Percentiles rank a stretch among this genome's conserved stretches.
These are phyloP conservation scores for Alternaria gansuensis DNA, from an alignment of 2,329 filamentous ascomycete species.

Conservation along the genomic window DNA sequence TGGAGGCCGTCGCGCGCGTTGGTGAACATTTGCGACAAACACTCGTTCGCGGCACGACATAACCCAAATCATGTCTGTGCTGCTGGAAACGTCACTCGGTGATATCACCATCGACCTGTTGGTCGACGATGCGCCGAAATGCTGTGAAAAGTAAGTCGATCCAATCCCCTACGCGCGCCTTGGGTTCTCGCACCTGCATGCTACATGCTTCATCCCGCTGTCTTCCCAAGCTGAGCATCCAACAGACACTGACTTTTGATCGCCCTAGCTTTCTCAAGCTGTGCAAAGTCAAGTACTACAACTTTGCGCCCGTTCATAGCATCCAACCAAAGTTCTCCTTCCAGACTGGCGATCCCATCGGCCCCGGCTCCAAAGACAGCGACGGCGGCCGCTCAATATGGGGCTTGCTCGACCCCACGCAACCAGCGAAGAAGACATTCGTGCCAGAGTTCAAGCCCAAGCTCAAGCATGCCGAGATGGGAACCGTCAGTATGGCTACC, in stretches of 20 bases:
- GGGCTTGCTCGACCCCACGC: constrained; percentile 74
- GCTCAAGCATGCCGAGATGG: constrained; percentile 85
- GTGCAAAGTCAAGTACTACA: constrained; percentile 99
- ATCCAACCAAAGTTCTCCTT: constrained; percentile 96
- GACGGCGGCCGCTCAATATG: constrained; percentile 95
- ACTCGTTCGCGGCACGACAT: constrained; percentile 25
- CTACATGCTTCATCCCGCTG: constrained; percentile 35
- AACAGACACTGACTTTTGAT: constrained; percentile 61
- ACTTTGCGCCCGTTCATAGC: constrained; percentile 90
- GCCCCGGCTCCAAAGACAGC: constrained; percentile 81
- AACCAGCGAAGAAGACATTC: constrained; percentile 76
- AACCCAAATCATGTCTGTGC: constrained; percentile 76
- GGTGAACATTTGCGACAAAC: constrained; percentile 35
- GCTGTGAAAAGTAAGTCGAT: constrained; percentile 87
- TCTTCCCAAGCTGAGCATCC: constrained; percentile 62
- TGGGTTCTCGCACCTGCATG: constrained; percentile 33
- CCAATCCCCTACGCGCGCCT: constrained; percentile 28
- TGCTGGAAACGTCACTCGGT: constrained; percentile 90
- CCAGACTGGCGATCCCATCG: constrained; percentile 93
- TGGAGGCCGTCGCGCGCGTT: constrained; percentile 14
- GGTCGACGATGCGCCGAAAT: constrained; percentile 85
- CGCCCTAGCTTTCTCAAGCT: constrained; percentile 87
- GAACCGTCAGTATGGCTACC: constrained; percentile 98
- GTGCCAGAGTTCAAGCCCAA: constrained; percentile 85
- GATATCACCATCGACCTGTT: constrained; percentile 95